phyloP scores from a whole-genome alignment of 257 asterid genomes.

The Penstemon newberryi region DNA sequence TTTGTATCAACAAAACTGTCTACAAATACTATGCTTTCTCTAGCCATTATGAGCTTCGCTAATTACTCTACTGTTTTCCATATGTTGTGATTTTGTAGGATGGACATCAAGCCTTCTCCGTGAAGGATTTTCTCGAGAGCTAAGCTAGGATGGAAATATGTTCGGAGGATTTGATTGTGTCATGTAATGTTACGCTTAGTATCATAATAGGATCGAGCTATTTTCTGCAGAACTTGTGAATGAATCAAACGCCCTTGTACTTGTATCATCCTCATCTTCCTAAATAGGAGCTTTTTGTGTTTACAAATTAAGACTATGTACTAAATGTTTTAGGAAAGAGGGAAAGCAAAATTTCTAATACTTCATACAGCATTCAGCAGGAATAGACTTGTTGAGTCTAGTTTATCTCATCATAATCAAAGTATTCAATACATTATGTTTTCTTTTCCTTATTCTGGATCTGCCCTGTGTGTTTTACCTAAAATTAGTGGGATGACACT shows the following conservation, averaged over 20 bases:
- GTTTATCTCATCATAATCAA: too few relatives aligned
- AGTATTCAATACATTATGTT: too few relatives aligned
- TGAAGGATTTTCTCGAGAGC: conserved; percentile 72
- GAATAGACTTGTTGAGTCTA: too few relatives aligned
- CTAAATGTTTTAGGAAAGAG: conserved; percentile 11
- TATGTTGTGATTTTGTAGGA: conserved; percentile 45
- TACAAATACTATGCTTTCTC: background rate
- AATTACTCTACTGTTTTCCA: background rate
- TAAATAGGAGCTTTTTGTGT: background rate
- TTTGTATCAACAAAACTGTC: background rate
- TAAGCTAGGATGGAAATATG: conserved; percentile 23
- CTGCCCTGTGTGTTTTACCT: too few relatives aligned
- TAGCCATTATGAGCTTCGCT: conserved; percentile 1
- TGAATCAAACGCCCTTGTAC: background rate
- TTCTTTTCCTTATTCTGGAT: too few relatives aligned
- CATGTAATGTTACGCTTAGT: background rate
- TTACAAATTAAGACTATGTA: background rate
- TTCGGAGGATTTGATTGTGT: conserved; percentile 18
- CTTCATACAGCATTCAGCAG: too few relatives aligned
- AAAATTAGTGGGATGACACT: too few relatives aligned
- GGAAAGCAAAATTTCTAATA: background rate
- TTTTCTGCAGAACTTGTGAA: background rate
- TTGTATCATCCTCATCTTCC: conserved; percentile 1
- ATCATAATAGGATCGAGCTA: background rate
- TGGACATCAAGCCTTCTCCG: conserved; percentile 55